phyloP scores from a whole-genome alignment of 1,139 yeast species.

The Geotrichum siamense region DNA sequence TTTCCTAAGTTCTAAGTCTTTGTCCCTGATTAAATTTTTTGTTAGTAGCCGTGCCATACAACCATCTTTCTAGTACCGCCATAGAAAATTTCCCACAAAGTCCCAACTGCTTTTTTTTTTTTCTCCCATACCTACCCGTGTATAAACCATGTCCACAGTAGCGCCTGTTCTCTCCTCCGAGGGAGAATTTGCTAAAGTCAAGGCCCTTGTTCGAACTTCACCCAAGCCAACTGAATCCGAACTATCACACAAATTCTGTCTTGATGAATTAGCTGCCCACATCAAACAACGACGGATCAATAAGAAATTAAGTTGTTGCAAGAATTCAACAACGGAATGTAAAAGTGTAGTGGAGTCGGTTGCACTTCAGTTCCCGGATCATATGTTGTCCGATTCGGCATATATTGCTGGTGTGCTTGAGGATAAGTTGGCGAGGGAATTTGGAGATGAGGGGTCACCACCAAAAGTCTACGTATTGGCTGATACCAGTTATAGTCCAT shows the following conservation, averaged over 20 bases:
- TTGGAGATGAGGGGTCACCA: slow-evolving; percentile 10
- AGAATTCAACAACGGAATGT: neutral
- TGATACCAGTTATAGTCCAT: slow-evolving; percentile 90
- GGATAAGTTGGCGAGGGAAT: slow-evolving; percentile 24
- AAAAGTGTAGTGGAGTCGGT: slow-evolving; percentile 37
- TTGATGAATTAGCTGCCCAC: slow-evolving; percentile 21
- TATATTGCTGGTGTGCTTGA: slow-evolving; percentile 50
- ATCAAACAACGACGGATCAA: slow-evolving; percentile 29
- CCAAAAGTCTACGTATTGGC: slow-evolving; percentile 46
- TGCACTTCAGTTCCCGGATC: slow-evolving; percentile 89
- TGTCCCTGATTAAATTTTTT: too few species aligned
- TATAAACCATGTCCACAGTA: neutral
- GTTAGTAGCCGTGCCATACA: too few species aligned
- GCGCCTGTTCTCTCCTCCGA: slow-evolving; percentile 11
- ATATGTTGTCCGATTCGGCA: slow-evolving; percentile 69
- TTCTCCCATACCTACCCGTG: neutral
- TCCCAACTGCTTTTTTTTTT: neutral
- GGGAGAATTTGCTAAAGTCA: slow-evolving; percentile 49
- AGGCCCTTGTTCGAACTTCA: slow-evolving; percentile 36
- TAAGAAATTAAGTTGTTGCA: slow-evolving; percentile 33
- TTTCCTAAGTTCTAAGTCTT: too few species aligned
- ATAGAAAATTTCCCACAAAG: too few species aligned
- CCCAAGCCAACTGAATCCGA: slow-evolving; percentile 31
- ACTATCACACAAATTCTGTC: slow-evolving; percentile 36
- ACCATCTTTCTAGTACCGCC: too few species aligned